Percentiles rank a stretch among this genome's conserved stretches.
Evolutionary conservation across 495 filamentous ascomycete species (phyloP).

Genomic region (Aspergillus homomorphus): DNA sequence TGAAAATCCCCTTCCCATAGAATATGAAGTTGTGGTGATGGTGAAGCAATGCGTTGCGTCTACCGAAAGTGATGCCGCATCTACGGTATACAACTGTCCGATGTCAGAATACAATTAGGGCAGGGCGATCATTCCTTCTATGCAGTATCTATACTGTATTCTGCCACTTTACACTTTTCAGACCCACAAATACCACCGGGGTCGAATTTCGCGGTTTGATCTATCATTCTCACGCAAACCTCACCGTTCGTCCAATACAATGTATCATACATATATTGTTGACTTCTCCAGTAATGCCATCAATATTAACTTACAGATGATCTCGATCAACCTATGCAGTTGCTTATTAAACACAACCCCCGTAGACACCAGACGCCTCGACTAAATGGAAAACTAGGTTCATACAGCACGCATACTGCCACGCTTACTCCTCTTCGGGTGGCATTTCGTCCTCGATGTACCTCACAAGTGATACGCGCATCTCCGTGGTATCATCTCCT

Average conservation of each 20-base stretch:
- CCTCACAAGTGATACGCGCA: constrained; percentile 87
- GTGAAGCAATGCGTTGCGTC: too few relatives aligned
- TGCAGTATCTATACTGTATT: too few relatives aligned
- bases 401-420: background rate
- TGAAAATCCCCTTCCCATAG: too few relatives aligned
- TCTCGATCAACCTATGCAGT: background rate
- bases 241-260: background rate
- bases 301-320: background rate
- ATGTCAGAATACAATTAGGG: too few relatives aligned
- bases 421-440: constrained; percentile 79
- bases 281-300: background rate
- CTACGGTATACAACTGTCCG: too few relatives aligned
- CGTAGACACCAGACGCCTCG: constrained; percentile 26
- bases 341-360: constrained; percentile 7
- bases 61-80: too few relatives aligned
- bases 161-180: too few relatives aligned
- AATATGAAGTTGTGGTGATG: too few relatives aligned
- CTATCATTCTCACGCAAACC: too few relatives aligned
- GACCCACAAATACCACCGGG: too few relatives aligned
- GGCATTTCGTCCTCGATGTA: constrained; percentile 98
- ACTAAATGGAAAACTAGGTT: constrained; percentile 5
- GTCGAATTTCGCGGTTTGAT: too few relatives aligned
- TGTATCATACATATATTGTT: background rate
- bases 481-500: constrained; percentile 94
- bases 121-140: too few relatives aligned